Conservation (phyloP, 2,329 filamentous ascomycete species). For the Paecilomyces niveus region DNA sequence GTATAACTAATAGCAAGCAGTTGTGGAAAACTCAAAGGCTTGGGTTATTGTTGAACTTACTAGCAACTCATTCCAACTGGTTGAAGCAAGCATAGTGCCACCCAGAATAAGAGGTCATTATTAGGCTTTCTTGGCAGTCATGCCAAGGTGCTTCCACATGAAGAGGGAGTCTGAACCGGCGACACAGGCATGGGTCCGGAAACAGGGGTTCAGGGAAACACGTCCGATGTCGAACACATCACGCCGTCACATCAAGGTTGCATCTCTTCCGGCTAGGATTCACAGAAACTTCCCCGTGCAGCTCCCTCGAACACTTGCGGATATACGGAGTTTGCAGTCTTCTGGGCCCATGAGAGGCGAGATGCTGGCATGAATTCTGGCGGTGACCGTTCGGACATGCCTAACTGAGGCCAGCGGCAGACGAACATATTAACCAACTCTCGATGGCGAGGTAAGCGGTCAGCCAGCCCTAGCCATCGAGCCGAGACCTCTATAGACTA, state of each 20-base stretch:
- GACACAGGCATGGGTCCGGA: background rate
- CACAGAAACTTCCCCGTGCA: background rate
- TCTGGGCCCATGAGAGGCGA: background rate
- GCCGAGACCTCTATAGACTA: background rate
- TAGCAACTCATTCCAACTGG: background rate
- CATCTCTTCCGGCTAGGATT: background rate
- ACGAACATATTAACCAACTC: background rate
- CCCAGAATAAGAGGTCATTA: background rate
- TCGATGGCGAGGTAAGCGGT: background rate
- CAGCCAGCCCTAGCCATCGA: background rate
- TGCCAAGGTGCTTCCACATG: background rate
- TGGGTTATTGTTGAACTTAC: background rate
- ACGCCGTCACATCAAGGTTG: background rate
- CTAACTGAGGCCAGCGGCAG: background rate
- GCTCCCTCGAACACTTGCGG: background rate
- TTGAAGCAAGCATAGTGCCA: background rate
- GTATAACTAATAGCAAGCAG: background rate
- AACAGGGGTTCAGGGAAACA: background rate
- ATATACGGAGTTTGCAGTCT: background rate
- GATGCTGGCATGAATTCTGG: background rate
- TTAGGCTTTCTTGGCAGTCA: background rate
- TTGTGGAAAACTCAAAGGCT: background rate
- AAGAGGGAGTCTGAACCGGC: background rate
- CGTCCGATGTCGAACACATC: background rate
- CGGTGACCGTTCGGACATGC: background rate